Percentiles rank a stretch among this genome's conserved stretches.
Conservation (phyloP, 441 rosid species). For the Euphorbia corollata region DNA sequence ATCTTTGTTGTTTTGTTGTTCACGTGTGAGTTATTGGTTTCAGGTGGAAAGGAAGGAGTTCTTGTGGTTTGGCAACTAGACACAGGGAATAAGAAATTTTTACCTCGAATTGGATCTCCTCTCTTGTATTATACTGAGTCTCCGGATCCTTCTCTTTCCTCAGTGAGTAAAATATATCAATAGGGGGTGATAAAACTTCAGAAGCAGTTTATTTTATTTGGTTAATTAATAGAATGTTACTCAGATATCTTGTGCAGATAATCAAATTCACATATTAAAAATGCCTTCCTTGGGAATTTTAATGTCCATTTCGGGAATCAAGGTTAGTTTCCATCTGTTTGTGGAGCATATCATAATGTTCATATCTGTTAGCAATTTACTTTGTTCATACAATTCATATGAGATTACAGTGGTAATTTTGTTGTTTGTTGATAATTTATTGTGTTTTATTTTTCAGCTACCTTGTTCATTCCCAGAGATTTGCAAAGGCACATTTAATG, state of each 20-base stretch:
- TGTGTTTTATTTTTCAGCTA: constrained; percentile 47
- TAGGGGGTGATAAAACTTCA: constrained; percentile 2
- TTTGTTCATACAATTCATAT: constrained; percentile 7
- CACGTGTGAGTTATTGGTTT: constrained; percentile 15
- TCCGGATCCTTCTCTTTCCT: constrained; percentile 75
- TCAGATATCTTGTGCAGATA: constrained; percentile 96
- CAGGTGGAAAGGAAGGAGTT: constrained; percentile 98
- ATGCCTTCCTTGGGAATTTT: constrained; percentile 89
- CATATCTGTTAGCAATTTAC: constrained; percentile 10
- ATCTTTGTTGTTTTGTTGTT: neutral
- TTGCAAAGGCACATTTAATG: constrained; percentile 36
- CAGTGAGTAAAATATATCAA: constrained; percentile 46
- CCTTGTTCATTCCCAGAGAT: constrained; percentile 58
- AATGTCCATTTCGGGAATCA: constrained; percentile 84
- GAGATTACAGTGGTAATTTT: constrained; percentile 2
- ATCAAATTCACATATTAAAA: constrained; percentile 80
- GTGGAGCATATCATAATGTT: constrained; percentile 1
- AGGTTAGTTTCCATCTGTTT: constrained; percentile 41
- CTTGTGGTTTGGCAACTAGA: constrained; percentile 98
- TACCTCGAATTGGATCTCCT: constrained; percentile 93
- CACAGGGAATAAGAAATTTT: constrained; percentile 89
- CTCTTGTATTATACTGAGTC: constrained; percentile 61
- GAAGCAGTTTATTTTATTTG: neutral
- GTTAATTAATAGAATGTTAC: constrained; percentile 23
- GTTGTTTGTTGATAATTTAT: constrained; percentile 8